Evolutionary conservation across 495 filamentous ascomycete species (phyloP).

Genomic region (Aspergillus panamensis): DNA sequence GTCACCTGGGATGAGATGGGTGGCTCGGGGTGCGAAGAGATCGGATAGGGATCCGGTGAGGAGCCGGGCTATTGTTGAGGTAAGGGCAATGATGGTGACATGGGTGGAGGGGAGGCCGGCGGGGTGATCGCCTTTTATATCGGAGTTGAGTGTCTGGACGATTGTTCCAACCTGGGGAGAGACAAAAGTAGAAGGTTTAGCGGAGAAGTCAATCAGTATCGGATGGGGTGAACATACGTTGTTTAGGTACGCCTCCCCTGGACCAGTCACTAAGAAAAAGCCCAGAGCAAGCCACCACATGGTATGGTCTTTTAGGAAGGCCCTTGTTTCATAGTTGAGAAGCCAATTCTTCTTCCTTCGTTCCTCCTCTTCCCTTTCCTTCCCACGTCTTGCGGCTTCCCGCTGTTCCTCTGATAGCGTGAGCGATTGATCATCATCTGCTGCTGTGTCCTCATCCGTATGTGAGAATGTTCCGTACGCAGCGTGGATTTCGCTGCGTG

Average conservation of each 20-base stretch:
- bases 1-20: constrained; percentile 37
- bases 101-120: constrained; percentile 75
- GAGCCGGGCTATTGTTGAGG: constrained; percentile 84
- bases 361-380: constrained; percentile 59
- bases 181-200: background rate
- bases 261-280: constrained; percentile 91
- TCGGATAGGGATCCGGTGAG: constrained; percentile 83
- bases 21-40: constrained; percentile 68
- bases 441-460: constrained; percentile 25
- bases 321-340: constrained; percentile 78
- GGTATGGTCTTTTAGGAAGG: constrained; percentile 79
- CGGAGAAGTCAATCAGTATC: background rate
- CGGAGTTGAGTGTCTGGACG: constrained; percentile 76
- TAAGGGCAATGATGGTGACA: constrained; percentile 85
- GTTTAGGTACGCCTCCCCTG: constrained; percentile 95
- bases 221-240: constrained; percentile 49
- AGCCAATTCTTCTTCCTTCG: constrained; percentile 76
- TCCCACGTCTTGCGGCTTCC: constrained; percentile 45
- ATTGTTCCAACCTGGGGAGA: constrained; percentile 72
- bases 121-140: constrained; percentile 48
- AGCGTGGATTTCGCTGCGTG: constrained; percentile 32
- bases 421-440: constrained; percentile 31
- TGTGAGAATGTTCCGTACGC: constrained; percentile 55
- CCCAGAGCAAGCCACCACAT: constrained; percentile 94
- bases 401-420: constrained; percentile 45